A percentile compares a stretch with the other conserved stretches of the same genome.
Evolutionary conservation across 2,329 filamentous ascomycete genomes (phyloP).

Genomic region (Colletotrichum chrysophilum): DNA sequence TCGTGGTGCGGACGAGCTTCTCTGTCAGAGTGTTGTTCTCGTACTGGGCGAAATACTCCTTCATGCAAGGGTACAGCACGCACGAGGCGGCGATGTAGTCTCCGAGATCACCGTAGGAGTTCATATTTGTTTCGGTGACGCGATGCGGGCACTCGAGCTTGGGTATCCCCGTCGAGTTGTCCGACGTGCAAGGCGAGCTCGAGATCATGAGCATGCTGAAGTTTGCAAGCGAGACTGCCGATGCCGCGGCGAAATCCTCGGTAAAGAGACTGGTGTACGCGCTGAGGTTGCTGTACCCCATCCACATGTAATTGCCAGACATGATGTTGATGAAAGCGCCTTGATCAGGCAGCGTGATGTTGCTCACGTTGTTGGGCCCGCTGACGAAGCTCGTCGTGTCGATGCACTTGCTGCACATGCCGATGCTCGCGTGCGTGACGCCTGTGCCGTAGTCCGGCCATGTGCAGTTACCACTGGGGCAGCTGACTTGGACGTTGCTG

Average conservation of each 20-base stretch:
- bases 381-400: conserved; percentile 12
- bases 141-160: conserved; percentile 1
- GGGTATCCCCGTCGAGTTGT: background rate
- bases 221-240: conserved; percentile 2
- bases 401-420: conserved; percentile 10
- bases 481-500: conserved; percentile 3
- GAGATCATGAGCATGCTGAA: conserved; percentile 4
- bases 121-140: background rate
- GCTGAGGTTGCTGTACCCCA: conserved; percentile 11
- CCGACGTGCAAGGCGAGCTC: background rate
- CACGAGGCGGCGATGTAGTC: conserved; percentile 8
- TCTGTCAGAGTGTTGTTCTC: background rate
- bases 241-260: background rate
- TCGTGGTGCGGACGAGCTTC: conserved; percentile 6
- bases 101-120: background rate
- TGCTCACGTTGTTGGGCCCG: background rate
- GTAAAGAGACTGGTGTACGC: background rate
- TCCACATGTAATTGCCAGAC: conserved; percentile 2
- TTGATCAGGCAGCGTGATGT: conserved; percentile 2
- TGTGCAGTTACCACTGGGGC: conserved; percentile 7
- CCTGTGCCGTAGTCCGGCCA: conserved; percentile 13
- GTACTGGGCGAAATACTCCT: background rate
- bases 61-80: conserved; percentile 4
- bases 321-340: conserved; percentile 3
- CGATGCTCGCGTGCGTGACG: conserved; percentile 9